Percentiles rank a stretch among this genome's conserved stretches.
These are phyloP conservation scores for Kwoniella shivajii DNA, from an alignment of 1,284 basidiomycete species.

Conservation along the genomic window DNA sequence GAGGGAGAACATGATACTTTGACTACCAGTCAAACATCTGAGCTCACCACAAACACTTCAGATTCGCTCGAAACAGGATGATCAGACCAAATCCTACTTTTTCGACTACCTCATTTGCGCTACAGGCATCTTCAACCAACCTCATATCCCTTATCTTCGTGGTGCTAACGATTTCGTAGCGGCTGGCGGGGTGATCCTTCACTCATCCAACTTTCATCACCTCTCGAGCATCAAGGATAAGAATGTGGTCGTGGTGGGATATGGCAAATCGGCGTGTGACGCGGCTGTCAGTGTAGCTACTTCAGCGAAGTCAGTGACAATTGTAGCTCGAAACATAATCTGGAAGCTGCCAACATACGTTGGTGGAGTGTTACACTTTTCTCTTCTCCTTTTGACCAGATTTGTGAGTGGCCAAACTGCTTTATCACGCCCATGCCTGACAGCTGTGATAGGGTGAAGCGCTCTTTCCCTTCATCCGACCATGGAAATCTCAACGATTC, in stretches of 20 bases:
- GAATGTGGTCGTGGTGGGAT: background rate
- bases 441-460: slow-evolving; percentile 7
- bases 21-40: background rate
- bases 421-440: no score
- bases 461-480: slow-evolving; percentile 2
- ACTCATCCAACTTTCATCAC: background rate
- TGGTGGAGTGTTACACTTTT: background rate
- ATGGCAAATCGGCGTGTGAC: slow-evolving; percentile 4
- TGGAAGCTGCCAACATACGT: slow-evolving; percentile 3
- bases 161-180: background rate
- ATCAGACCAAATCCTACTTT: background rate
- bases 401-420: slow-evolving; percentile 3
- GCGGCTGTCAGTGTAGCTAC: background rate
- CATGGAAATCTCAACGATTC: slow-evolving; percentile 1
- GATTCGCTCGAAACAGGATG: background rate
- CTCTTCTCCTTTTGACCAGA: slow-evolving; percentile 1
- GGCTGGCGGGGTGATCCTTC: background rate
- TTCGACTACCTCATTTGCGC: slow-evolving; percentile 6
- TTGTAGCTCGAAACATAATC: background rate
- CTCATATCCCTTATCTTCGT: background rate
- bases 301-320: background rate
- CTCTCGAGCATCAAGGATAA: background rate
- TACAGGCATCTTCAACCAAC: slow-evolving; percentile 2
- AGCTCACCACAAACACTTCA: background rate
- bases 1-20: background rate